phyloP scores from a whole-genome alignment of 768 basidiomycete species.

The Heimioporus sp. region DNA sequence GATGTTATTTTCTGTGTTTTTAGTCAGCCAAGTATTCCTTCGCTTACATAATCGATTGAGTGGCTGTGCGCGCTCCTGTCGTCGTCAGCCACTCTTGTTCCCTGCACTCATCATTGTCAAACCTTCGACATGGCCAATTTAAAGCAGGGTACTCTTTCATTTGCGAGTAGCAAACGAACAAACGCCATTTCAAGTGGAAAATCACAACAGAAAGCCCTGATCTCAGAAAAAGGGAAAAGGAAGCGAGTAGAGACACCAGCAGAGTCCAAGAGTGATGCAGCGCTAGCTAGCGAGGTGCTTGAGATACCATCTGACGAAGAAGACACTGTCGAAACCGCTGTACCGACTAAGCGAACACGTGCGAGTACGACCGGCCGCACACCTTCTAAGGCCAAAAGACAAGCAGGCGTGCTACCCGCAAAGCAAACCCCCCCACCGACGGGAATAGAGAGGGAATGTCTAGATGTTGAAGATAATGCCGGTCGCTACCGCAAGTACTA shows the following conservation, averaged over 20 bases:
- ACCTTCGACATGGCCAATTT: constrained; percentile 16
- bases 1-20: constrained; percentile 2
- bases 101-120: neutral
- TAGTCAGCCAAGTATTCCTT: neutral
- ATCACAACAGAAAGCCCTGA: constrained; percentile 7
- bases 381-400: constrained; percentile 3
- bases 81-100: neutral
- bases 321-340: neutral
- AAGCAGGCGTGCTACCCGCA: constrained; percentile 1
- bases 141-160: constrained; percentile 47
- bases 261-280: neutral
- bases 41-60: neutral
- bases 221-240: constrained; percentile 6
- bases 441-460: constrained; percentile 19
- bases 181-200: constrained; percentile 25
- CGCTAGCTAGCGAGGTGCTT: neutral
- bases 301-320: constrained; percentile 26
- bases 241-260: constrained; percentile 1
- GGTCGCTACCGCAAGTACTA: constrained; percentile 52
- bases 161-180: constrained; percentile 46
- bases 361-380: constrained; percentile 19
- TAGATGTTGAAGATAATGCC: constrained; percentile 48
- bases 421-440: neutral
- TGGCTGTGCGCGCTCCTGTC: constrained; percentile 19
- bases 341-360: constrained; percentile 25